These are phyloP conservation scores for Ulmus americana DNA, from an alignment of 331 rosid species.

Conservation along the genomic window DNA sequence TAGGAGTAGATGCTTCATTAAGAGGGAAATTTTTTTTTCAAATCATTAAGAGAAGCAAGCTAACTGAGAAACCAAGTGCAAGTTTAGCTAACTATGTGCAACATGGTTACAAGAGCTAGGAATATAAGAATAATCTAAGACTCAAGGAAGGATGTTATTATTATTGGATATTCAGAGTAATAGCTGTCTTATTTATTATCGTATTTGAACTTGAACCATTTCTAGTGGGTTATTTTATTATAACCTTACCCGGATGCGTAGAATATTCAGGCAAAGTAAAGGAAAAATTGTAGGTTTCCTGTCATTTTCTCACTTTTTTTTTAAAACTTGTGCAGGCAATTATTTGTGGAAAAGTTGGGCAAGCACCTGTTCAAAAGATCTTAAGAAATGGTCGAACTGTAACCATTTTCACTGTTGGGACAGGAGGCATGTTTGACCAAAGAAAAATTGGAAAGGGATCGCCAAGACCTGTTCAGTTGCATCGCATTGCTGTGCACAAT, in stretches of 20 bases:
- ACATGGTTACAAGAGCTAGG: too few relatives aligned
- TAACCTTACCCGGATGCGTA: not conserved
- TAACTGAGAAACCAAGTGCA: too few relatives aligned
- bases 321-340: slow-evolving; percentile 60
- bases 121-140: too few relatives aligned
- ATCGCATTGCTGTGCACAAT: slow-evolving; percentile 88
- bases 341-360: slow-evolving; percentile 94
- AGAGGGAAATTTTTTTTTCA: too few relatives aligned
- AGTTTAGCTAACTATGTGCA: too few relatives aligned
- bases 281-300: not conserved
- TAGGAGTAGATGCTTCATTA: too few relatives aligned
- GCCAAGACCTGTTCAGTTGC: slow-evolving; percentile 94
- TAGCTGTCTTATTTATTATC: not conserved
- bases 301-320: not conserved
- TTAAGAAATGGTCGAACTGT: slow-evolving; percentile 75
- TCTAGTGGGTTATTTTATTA: not conserved
- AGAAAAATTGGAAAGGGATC: slow-evolving; percentile 48
- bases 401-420: slow-evolving; percentile 90
- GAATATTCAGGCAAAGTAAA: not conserved
- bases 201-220: slow-evolving; percentile 8
- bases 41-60: too few relatives aligned
- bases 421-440: slow-evolving; percentile 92
- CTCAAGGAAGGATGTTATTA: not conserved
- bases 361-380: slow-evolving; percentile 86
- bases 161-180: not conserved